phyloP scores from a whole-genome alignment of 1,139 yeast species.

The Magnusiomyces paraingens region DNA sequence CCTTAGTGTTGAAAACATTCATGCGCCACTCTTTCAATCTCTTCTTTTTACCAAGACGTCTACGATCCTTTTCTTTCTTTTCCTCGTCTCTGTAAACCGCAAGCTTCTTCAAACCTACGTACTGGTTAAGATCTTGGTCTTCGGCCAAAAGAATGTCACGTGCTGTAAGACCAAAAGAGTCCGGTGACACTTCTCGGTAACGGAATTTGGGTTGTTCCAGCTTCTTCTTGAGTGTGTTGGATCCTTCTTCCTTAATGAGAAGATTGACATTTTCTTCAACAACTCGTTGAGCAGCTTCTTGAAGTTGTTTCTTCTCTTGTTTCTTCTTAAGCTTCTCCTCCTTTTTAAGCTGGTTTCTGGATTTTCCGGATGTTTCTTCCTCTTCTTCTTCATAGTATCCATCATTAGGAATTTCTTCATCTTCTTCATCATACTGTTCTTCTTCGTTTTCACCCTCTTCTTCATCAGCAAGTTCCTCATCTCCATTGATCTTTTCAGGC shows the following conservation, averaged over 20 bases:
- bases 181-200: constrained; percentile 94
- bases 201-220: constrained; percentile 55
- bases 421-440: constrained; percentile 23
- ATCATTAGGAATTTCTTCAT: constrained; percentile 28
- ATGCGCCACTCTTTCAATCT: constrained; percentile 87
- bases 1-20: constrained; percentile 61
- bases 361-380: constrained; percentile 20
- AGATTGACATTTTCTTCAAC: constrained; percentile 48
- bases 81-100: constrained; percentile 88
- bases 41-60: constrained; percentile 77
- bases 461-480: constrained; percentile 35
- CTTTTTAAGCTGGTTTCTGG: constrained; percentile 27
- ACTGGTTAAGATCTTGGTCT: constrained; percentile 76
- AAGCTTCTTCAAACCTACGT: constrained; percentile 81
- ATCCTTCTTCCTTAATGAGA: constrained; percentile 28
- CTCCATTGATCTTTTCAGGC: constrained; percentile 43
- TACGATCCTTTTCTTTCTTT: constrained; percentile 64
- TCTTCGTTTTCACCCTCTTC: constrained; percentile 34
- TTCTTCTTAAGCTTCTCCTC: constrained; percentile 54
- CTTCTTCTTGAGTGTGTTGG: constrained; percentile 16
- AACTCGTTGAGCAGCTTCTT: constrained; percentile 64
- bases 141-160: constrained; percentile 88
- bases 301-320: constrained; percentile 54
- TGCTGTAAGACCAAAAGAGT: constrained; percentile 76
- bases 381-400: constrained; percentile 28